Conservation (phyloP, 495 filamentous ascomycete genomes). For the Darksidea phi region DNA sequence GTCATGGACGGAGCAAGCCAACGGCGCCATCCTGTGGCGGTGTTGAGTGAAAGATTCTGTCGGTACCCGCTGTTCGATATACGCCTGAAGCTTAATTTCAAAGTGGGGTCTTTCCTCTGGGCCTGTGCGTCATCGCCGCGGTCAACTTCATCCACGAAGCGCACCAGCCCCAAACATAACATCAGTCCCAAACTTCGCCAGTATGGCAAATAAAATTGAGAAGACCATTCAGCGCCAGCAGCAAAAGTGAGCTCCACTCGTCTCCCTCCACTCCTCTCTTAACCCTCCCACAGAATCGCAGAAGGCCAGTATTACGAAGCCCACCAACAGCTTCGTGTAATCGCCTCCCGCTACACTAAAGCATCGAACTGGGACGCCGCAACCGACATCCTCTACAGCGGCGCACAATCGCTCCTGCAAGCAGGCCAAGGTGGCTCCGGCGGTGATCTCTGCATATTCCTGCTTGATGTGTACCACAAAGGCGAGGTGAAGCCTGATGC, state of each 20-base stretch:
- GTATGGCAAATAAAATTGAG: constrained; percentile 54
- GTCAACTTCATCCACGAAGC: background rate
- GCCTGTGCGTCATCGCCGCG: background rate
- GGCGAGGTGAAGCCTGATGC: constrained; percentile 71
- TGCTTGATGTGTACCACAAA: constrained; percentile 86
- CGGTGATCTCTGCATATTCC: constrained; percentile 80
- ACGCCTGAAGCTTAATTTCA: too few relatives aligned
- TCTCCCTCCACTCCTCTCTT: constrained; percentile 21
- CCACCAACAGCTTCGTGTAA: constrained; percentile 92
- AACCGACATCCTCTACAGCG: constrained; percentile 79
- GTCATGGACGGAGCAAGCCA: too few relatives aligned
- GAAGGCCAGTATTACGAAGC: constrained; percentile 97
- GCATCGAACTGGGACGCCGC: constrained; percentile 76
- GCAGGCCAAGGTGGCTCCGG: constrained; percentile 90
- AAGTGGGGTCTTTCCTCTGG: too few relatives aligned
- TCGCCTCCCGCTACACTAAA: constrained; percentile 89
- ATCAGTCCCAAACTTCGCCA: too few relatives aligned
- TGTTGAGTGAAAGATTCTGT: too few relatives aligned
- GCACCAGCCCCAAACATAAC: too few relatives aligned
- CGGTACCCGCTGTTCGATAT: too few relatives aligned
- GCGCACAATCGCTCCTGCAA: constrained; percentile 78
- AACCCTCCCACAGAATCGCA: constrained; percentile 61
- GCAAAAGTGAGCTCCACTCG: constrained; percentile 54
- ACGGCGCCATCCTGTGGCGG: too few relatives aligned
- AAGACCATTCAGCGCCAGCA: constrained; percentile 71